Evolutionary conservation across 345 rosid species (phyloP), one percentile per base, ranked within the genome.

Genomic region (Arabis alpina): DNA sequence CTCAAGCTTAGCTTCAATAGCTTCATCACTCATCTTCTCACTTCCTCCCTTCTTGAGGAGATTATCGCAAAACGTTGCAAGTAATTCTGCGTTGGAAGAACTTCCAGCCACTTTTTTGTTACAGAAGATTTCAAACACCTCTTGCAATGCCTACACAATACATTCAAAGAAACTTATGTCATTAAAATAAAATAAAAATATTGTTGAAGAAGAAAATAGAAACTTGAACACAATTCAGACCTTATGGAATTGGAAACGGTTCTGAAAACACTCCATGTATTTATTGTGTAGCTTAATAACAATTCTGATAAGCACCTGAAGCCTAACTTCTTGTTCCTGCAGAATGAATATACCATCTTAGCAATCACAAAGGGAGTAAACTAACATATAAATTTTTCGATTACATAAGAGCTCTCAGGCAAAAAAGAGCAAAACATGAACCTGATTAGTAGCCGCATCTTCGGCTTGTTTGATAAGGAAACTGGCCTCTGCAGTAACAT

Each of bases 381-480:
- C 40, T 36, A 36, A 8, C 40, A 36, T 36, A 9, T 36, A 36
- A 8, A 0, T 36, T 36, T 36, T 36, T 7, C 10, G 2, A 8
- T 36, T 36, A 7, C 10, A 36, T 8, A 19, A 36, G 10, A 7
- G 10, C 3, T 36, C 10, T 2, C 10, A 2, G 10, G 2, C 10
- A 1, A 36, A 36, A 8, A 36, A 1, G 40, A 2, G 40, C 10
- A 36, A 8, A 8, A 36, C 8, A 36, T 34, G 40, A 61, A 61
- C 66, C 66, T 64, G 52, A 6, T 15, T 19, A 10, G 54, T 1
- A 19, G 85, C 96, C 73, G 96, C 86, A 30, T 92, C 99, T 70
- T 88, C 89, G 12, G 96, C 97, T 64, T 88, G 98, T 69, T 87
- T 89, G 75, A 95, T 84, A 70, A 90, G 84, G 30, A 79, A 80